Evolutionary conservation across 306 rosid genomes (phyloP).

Genomic region (Casuarina glauca): DNA sequence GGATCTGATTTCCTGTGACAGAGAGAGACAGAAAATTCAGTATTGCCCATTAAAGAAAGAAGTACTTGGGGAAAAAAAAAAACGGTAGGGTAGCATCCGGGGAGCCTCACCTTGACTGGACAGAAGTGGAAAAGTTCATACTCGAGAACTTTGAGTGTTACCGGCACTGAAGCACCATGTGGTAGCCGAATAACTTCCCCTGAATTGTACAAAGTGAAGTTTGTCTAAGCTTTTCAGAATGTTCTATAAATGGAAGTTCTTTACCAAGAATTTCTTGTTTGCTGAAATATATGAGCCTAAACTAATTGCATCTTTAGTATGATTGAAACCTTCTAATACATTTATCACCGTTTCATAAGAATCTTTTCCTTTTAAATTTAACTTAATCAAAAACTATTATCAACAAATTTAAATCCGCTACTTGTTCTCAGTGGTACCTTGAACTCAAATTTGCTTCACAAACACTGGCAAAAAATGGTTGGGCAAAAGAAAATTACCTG

Average conservation of each 20-base stretch:
- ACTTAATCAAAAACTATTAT: background rate
- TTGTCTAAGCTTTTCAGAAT: background rate
- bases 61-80: background rate
- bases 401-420: background rate
- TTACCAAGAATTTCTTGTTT: background rate
- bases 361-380: background rate
- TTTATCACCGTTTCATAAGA: background rate
- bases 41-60: background rate
- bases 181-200: slow-evolving; percentile 79
- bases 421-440: background rate
- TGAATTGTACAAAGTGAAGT: slow-evolving; percentile 25
- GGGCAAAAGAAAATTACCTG: slow-evolving; percentile 44
- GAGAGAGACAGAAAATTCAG: slow-evolving; percentile 14
- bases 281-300: background rate
- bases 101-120: slow-evolving; percentile 60
- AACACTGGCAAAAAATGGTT: background rate
- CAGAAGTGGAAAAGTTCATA: slow-evolving; percentile 86
- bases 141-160: slow-evolving; percentile 74
- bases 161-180: slow-evolving; percentile 74
- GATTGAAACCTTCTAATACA: background rate
- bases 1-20: slow-evolving; percentile 55
- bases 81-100: background rate
- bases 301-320: background rate
- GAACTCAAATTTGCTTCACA: background rate
- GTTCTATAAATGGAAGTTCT: background rate